Conservation (phyloP, 805 yeast species). For the Wickerhamomyces bovis region DNA sequence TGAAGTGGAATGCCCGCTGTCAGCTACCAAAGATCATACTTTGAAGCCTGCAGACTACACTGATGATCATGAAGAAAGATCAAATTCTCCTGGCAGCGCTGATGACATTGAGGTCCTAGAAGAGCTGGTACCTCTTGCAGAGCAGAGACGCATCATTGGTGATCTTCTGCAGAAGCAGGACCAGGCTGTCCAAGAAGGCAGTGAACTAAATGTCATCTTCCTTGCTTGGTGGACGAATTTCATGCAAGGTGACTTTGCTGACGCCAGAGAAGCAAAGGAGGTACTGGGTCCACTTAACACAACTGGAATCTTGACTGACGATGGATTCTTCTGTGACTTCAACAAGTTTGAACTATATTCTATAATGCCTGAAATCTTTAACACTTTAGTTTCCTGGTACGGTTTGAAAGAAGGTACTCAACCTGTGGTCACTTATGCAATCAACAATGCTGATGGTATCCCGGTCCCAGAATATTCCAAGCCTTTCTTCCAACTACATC, state of each 20-base stretch:
- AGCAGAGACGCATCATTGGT: slow-evolving; percentile 12
- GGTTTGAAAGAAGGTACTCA: slow-evolving; percentile 37
- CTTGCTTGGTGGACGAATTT: slow-evolving; percentile 13
- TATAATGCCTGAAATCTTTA: slow-evolving; percentile 40
- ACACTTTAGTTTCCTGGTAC: slow-evolving; percentile 45
- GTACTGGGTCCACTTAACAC: slow-evolving; percentile 37
- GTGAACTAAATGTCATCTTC: slow-evolving; percentile 11
- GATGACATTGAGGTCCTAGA: not conserved
- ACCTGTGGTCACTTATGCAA: slow-evolving; percentile 32
- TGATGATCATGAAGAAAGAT: not conserved
- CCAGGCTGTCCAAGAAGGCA: slow-evolving; percentile 9
- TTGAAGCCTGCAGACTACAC: not conserved
- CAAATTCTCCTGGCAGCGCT: not conserved
- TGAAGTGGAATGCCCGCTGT: no score
- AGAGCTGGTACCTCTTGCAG: slow-evolving; percentile 2
- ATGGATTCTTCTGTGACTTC: slow-evolving; percentile 37
- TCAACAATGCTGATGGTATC: slow-evolving; percentile 23
- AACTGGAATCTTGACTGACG: slow-evolving; percentile 35
- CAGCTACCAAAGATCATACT: not conserved
- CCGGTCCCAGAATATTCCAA: slow-evolving; percentile 30
- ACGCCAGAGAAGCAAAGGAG: slow-evolving; percentile 6
- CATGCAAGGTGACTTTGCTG: slow-evolving; percentile 3
- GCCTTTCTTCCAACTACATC: slow-evolving; percentile 32
- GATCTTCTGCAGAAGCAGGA: slow-evolving; percentile 5
- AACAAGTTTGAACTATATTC: slow-evolving; percentile 25